Evolutionary conservation across 1,139 yeast species (phyloP), one percentile per base, ranked within the genome.

Genomic region (Magnusiomyces suaveolens): DNA sequence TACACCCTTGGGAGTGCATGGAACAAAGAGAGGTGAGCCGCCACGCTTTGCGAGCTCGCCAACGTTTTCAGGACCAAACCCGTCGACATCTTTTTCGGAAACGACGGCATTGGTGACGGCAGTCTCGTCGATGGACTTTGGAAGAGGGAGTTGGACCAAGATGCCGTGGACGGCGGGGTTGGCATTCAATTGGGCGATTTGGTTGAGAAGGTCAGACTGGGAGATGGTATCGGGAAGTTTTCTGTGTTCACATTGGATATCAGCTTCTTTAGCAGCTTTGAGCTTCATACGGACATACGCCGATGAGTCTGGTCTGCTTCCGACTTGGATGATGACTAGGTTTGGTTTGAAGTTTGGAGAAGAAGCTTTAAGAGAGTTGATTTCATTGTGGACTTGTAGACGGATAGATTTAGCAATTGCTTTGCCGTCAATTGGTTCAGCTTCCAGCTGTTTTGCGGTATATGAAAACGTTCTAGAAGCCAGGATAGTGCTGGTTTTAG

Each of bases 1-100:
- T 66, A 90, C 83, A 48, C 98, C 99, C 74, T 87, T 83, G 55
- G 99, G 98, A 48, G 99, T 92, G 72, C 98, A 92, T 38, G 99
- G 98, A 63, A 87, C 76, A 71, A 87, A 92, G 58, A 73, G 69
- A 24, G 98, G 98, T 43, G 78, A 70, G 53, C 98, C 98, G 55
- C 87, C 87, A 63, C 84, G 84, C 73, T 90, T 90, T 64, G 90
- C 83, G 63, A 92, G 78, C 72, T 92, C 97, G 55, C 97, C 97
- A 53, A 87, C 85, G 70, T 92, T 94, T 68, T 71, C 78, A 50
- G 95, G 85, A 53, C 94, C 95, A 66, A 92, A 92, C 1, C 98
- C 99, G 68, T 92, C 99, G 51, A 94, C 97, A 65, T 92, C 99
- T 74, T 92, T 92, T 55, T 77, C 78, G 21, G 89, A 79, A 48